Conservation (phyloP, 2,329 filamentous ascomycete species). For the Cladosporium sp. region DNA sequence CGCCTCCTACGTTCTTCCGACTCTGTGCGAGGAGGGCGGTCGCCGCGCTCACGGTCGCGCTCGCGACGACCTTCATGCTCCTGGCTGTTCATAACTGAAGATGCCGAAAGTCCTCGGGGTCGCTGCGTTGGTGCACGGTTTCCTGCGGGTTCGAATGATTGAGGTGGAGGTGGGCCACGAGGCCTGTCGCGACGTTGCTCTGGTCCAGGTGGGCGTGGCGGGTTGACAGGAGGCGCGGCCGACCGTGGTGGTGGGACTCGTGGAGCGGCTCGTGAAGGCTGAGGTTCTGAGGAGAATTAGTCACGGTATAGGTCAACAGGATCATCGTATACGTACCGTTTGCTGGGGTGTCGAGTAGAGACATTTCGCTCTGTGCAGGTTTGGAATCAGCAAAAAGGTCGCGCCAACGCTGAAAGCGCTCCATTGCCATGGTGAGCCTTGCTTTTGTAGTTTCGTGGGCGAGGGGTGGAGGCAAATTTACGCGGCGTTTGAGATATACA, state of each 20-base stretch:
- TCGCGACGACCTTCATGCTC: slow-evolving; percentile 56
- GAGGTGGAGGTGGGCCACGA: slow-evolving; percentile 36
- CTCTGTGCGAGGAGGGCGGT: slow-evolving; percentile 27
- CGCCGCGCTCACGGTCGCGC: slow-evolving; percentile 23
- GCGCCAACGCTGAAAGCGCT: slow-evolving; percentile 37
- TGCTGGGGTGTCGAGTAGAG: slow-evolving; percentile 57
- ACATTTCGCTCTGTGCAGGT: slow-evolving; percentile 59
- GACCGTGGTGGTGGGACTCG: slow-evolving; percentile 41
- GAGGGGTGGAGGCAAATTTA: background rate
- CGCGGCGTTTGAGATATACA: background rate
- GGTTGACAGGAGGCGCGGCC: slow-evolving; percentile 43
- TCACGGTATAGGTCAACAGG: background rate
- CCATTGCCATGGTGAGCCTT: slow-evolving; percentile 29
- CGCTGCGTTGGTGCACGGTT: slow-evolving; percentile 45
- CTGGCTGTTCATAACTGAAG: slow-evolving; percentile 61
- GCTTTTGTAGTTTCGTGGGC: background rate
- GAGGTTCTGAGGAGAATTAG: slow-evolving; percentile 1
- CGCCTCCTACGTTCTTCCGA: slow-evolving; percentile 51
- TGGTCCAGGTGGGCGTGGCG: slow-evolving; percentile 62
- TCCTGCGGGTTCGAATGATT: slow-evolving; percentile 38
- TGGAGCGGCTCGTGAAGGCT: slow-evolving; percentile 19
- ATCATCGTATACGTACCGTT: slow-evolving; percentile 28
- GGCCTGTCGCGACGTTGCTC: slow-evolving; percentile 53
- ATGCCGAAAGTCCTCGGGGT: slow-evolving; percentile 73
- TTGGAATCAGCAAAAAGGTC: slow-evolving; percentile 41